Percentiles rank a stretch among this genome's conserved stretches.
These are phyloP conservation scores for Xylariaceae sp. DNA, from an alignment of 2,329 filamentous ascomycete genomes.

Conservation along the genomic window DNA sequence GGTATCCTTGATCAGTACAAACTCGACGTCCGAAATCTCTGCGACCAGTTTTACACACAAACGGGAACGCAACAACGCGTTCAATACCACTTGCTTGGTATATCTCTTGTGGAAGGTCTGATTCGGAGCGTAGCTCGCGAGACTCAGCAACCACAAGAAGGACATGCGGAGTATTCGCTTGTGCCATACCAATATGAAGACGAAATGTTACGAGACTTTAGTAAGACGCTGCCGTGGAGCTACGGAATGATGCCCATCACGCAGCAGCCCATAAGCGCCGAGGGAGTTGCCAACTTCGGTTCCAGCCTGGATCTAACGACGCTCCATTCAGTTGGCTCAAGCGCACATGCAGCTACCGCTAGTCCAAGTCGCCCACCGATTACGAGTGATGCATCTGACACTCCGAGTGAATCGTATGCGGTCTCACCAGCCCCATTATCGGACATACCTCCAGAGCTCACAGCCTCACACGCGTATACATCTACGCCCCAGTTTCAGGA, in stretches of 20 bases:
- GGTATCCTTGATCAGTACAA: constrained; percentile 41
- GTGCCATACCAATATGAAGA: constrained; percentile 21
- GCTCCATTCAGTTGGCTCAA: constrained; percentile 15
- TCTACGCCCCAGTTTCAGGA: constrained; percentile 15
- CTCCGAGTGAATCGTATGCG: constrained; percentile 20
- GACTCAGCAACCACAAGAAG: constrained; percentile 19
- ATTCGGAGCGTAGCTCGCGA: constrained; percentile 29
- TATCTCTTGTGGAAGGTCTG: constrained; percentile 39
- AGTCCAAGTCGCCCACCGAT: constrained; percentile 9
- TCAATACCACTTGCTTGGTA: constrained; percentile 39
- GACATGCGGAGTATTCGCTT: constrained; percentile 16
- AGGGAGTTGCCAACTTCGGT: constrained; percentile 12
- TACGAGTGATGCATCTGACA: constrained; percentile 16
- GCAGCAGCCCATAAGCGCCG: constrained; percentile 14
- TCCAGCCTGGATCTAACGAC: constrained; percentile 15
- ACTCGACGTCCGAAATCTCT: constrained; percentile 37
- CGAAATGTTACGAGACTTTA: constrained; percentile 22
- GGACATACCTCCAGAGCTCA: constrained; percentile 10
- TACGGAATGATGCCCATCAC: constrained; percentile 13
- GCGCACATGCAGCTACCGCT: constrained; percentile 4
- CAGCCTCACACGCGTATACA: constrained; percentile 15
- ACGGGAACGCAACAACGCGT: constrained; percentile 34
- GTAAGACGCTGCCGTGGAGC: constrained; percentile 19
- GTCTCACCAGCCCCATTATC: constrained; percentile 19
- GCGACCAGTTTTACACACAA: constrained; percentile 40